A percentile compares a stretch with the other conserved stretches of the same genome.
Conservation (phyloP, 1,139 yeast genomes). For the Lipomyces yarrowii region DNA sequence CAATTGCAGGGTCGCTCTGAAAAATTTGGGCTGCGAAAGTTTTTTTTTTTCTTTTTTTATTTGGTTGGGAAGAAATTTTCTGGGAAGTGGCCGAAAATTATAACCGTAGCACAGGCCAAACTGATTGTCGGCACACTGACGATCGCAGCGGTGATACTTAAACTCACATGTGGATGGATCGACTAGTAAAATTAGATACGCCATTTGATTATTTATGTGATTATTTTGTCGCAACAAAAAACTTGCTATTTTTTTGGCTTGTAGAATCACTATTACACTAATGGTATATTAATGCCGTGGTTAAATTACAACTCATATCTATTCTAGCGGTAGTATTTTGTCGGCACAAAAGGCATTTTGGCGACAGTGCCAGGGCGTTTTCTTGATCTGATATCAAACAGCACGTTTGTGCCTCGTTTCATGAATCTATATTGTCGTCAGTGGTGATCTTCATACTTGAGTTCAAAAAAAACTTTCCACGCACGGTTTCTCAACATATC, state of each 20-base stretch:
- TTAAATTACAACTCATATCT: too few relatives aligned
- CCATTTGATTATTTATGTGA: too few relatives aligned
- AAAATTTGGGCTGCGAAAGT: background rate
- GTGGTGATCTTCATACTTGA: background rate
- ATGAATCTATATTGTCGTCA: constrained; percentile 41
- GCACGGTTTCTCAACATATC: constrained; percentile 71
- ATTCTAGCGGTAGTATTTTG: constrained; percentile 61
- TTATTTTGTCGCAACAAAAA: too few relatives aligned
- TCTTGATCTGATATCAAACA: constrained; percentile 83
- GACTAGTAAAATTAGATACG: too few relatives aligned
- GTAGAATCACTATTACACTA: too few relatives aligned
- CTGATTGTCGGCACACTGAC: background rate
- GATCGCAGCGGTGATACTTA: background rate
- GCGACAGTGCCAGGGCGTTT: constrained; percentile 70
- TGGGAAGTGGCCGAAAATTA: background rate
- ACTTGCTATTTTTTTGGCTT: too few relatives aligned
- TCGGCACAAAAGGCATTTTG: constrained; percentile 81
- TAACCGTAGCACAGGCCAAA: background rate
- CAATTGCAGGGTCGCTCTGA: background rate
- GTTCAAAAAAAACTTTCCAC: background rate
- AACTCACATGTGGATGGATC: too few relatives aligned
- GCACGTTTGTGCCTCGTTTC: constrained; percentile 75
- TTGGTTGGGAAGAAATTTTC: constrained; percentile 2
- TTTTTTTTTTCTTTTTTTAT: too few relatives aligned
- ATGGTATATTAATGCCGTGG: too few relatives aligned